Percentiles rank a stretch among this genome's conserved stretches.
phyloP scores from a whole-genome alignment of 192 early-diverging fungal species.

The Backusella australiensis region DNA sequence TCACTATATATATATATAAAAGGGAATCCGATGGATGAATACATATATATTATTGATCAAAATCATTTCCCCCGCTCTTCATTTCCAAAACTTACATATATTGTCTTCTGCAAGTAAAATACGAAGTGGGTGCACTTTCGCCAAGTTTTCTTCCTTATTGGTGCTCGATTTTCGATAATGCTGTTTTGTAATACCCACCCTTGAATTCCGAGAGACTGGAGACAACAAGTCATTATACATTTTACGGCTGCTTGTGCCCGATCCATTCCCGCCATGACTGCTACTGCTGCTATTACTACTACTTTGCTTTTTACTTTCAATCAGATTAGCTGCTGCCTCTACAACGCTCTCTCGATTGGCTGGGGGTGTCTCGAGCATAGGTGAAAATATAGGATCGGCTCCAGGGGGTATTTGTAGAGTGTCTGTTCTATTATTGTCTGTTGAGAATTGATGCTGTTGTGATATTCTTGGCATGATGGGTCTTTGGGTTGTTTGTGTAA shows the following conservation, averaged over 20 bases:
- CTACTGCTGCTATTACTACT: background rate
- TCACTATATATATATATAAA: constrained; percentile 29
- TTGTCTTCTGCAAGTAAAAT: constrained; percentile 40
- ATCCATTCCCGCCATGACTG: background rate
- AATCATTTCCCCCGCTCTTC: background rate
- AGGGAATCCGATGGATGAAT: background rate
- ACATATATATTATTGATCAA: background rate
- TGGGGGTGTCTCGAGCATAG: background rate
- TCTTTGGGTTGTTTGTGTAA: background rate
- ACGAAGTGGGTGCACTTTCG: constrained; percentile 22
- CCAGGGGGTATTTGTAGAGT: background rate
- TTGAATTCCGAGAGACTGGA: background rate
- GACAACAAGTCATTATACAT: constrained; percentile 7
- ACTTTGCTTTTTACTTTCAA: background rate
- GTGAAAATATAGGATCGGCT: background rate
- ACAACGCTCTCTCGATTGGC: background rate
- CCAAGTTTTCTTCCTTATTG: constrained; percentile 31
- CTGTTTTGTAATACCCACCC: constrained; percentile 11
- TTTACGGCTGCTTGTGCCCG: background rate
- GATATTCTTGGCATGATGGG: background rate
- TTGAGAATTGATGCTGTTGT: background rate
- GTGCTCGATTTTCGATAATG: constrained; percentile 10
- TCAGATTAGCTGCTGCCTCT: background rate
- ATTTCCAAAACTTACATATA: constrained; percentile 21
- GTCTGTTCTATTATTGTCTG: background rate